These are phyloP conservation scores for Kluyveromyces aestuarii DNA, from an alignment of 805 yeast species.

Conservation along the genomic window DNA sequence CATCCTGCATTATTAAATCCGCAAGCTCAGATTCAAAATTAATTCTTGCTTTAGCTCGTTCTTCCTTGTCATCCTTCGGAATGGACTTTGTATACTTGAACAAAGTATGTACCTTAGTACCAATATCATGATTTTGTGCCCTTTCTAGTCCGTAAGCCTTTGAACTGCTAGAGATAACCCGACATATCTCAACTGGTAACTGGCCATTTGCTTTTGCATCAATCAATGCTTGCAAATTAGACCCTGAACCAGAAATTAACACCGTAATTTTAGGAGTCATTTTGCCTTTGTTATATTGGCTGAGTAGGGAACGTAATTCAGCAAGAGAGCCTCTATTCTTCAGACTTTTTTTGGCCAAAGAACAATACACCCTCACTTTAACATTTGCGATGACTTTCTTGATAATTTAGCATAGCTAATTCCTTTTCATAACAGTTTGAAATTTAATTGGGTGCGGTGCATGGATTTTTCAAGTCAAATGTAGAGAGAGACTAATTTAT, in stretches of 20 bases:
- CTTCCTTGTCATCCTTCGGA: conserved; percentile 55
- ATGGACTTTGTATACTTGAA: conserved; percentile 66
- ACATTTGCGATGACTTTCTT: too few species aligned
- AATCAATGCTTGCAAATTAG: conserved; percentile 91
- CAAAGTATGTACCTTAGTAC: conserved; percentile 64
- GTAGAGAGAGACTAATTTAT: neutral
- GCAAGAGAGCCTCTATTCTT: too few species aligned
- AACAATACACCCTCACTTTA: too few species aligned
- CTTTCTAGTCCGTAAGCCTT: conserved; percentile 83
- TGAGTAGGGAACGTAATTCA: too few species aligned
- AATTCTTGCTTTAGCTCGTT: conserved; percentile 53
- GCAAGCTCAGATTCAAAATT: conserved; percentile 76
- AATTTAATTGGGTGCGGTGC: neutral
- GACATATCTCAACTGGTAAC: conserved; percentile 48
- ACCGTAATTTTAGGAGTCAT: conserved; percentile 38
- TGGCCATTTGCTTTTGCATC: conserved; percentile 46
- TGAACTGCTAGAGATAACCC: conserved; percentile 77
- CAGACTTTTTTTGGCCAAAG: too few species aligned
- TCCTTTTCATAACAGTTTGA: neutral
- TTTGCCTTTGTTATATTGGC: neutral
- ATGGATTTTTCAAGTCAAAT: neutral
- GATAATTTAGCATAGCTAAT: neutral
- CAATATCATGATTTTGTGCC: conserved; percentile 60
- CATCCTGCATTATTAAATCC: conserved; percentile 45
- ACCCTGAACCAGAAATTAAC: conserved; percentile 88